Evolutionary conservation across 2,329 filamentous ascomycete genomes (phyloP).

Genomic region (Fusarium sp.): DNA sequence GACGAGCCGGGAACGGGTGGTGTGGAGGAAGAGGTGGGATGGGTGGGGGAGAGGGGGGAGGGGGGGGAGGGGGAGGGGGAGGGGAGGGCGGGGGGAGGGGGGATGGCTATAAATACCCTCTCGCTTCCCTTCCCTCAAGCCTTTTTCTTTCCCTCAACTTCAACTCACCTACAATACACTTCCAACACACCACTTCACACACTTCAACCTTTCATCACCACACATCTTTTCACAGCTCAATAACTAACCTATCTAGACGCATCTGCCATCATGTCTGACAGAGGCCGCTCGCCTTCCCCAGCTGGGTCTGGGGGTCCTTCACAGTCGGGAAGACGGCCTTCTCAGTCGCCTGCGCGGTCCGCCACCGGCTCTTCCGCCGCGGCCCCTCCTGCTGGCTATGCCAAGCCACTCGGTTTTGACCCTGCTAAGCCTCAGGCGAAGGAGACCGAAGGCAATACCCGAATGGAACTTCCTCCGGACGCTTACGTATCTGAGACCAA

Average conservation of each 20-base stretch:
- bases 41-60: too few species aligned
- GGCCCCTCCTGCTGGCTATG: slow-evolving; percentile 27
- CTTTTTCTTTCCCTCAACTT: not conserved
- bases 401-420: slow-evolving; percentile 54
- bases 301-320: slow-evolving; percentile 29
- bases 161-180: not conserved
- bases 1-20: too few species aligned
- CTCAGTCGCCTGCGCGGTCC: slow-evolving; percentile 36
- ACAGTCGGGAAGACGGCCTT: slow-evolving; percentile 27
- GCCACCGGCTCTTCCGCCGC: slow-evolving; percentile 26
- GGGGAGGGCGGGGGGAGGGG: too few species aligned
- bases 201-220: not conserved
- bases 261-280: slow-evolving; percentile 47
- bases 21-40: too few species aligned
- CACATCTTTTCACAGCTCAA: not conserved
- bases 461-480: slow-evolving; percentile 69
- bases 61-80: too few species aligned
- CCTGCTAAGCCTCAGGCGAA: slow-evolving; percentile 52
- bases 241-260: slow-evolving; percentile 9
- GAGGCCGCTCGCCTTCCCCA: slow-evolving; percentile 45
- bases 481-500: slow-evolving; percentile 57
- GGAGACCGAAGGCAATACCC: slow-evolving; percentile 54
- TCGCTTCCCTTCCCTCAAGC: not conserved
- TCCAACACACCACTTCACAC: not conserved
- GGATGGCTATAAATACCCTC: slow-evolving; percentile 2